phyloP scores from a whole-genome alignment of 352 stramenopile species.

The Globisporangium iwayamae region DNA sequence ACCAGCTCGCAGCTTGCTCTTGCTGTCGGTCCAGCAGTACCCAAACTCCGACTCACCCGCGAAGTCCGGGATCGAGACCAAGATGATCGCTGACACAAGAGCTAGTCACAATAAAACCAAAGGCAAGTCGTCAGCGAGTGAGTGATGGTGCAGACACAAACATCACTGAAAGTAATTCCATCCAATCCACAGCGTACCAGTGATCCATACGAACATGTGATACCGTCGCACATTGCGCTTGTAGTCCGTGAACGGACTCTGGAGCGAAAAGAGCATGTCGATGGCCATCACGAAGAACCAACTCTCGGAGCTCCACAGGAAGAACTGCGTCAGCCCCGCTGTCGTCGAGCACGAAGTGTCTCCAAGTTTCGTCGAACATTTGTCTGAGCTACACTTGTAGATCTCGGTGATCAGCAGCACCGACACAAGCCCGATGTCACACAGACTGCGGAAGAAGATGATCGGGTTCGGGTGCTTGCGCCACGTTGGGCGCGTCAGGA shows the following conservation, averaged over 20 bases:
- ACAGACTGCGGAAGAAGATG: slow-evolving; percentile 84
- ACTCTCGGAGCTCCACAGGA: slow-evolving; percentile 83
- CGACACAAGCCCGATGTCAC: slow-evolving; percentile 75
- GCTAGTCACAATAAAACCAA: slow-evolving; percentile 24
- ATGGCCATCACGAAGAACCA: slow-evolving; percentile 90
- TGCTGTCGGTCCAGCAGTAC: slow-evolving; percentile 81
- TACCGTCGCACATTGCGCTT: slow-evolving; percentile 83
- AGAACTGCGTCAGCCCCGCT: slow-evolving; percentile 81
- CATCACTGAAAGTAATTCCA: background rate
- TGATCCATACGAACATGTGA: slow-evolving; percentile 79
- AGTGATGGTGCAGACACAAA: background rate
- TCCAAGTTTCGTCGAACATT: slow-evolving; percentile 34
- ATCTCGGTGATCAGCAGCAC: slow-evolving; percentile 77
- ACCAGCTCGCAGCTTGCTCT: slow-evolving; percentile 42
- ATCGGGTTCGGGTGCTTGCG: slow-evolving; percentile 86
- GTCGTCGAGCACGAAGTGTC: slow-evolving; percentile 53
- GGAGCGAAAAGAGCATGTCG: slow-evolving; percentile 80
- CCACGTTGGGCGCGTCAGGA: slow-evolving; percentile 71
- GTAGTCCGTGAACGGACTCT: slow-evolving; percentile 88
- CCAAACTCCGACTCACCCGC: slow-evolving; percentile 75
- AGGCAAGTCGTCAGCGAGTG: background rate
- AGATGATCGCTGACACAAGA: slow-evolving; percentile 58
- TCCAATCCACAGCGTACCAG: slow-evolving; percentile 29
- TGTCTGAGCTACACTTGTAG: slow-evolving; percentile 65
- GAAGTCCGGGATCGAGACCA: slow-evolving; percentile 72